Evolutionary conservation across 139 green algal species (phyloP).

Genomic region (Closterium sp.): DNA sequence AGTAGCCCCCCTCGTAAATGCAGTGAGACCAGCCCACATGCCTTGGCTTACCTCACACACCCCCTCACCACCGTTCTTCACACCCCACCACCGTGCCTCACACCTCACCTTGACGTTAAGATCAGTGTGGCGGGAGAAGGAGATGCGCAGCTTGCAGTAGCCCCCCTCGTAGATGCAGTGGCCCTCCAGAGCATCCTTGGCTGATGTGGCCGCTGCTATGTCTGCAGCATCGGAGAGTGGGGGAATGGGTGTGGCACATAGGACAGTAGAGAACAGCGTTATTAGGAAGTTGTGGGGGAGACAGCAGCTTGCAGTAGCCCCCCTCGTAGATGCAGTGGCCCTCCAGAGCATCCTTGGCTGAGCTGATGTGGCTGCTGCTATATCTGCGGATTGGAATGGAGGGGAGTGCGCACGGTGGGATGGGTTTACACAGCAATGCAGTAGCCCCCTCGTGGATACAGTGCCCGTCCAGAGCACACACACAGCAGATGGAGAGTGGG

Average conservation of each 20-base stretch:
- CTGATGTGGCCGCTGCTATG: slow-evolving; percentile 16
- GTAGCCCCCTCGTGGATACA: neutral
- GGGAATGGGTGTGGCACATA: neutral
- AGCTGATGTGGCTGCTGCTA: slow-evolving; percentile 22
- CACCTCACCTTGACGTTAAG: no score
- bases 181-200: slow-evolving; percentile 46
- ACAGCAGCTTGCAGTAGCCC: slow-evolving; percentile 38
- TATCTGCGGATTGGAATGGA: neutral
- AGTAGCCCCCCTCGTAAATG: slow-evolving; percentile 51
- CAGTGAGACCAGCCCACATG: slow-evolving; percentile 16
- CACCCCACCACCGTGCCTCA: no score
- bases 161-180: slow-evolving; percentile 52
- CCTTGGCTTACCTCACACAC: no score
- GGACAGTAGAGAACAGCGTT: neutral
- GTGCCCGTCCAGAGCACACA: neutral
- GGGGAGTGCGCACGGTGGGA: neutral
- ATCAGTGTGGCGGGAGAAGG: no score
- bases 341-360: slow-evolving; percentile 28
- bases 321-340: slow-evolving; percentile 49
- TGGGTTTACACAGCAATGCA: neutral
- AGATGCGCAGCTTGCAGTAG: slow-evolving; percentile 38
- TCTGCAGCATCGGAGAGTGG: slow-evolving; percentile 27
- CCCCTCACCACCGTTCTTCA: no score
- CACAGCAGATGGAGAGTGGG: no score
- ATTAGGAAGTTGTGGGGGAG: neutral